Evolutionary conservation across 768 basidiomycete genomes (phyloP), one percentile per base, ranked within the genome.

Genomic region (Gloeostereum incarnatum): DNA sequence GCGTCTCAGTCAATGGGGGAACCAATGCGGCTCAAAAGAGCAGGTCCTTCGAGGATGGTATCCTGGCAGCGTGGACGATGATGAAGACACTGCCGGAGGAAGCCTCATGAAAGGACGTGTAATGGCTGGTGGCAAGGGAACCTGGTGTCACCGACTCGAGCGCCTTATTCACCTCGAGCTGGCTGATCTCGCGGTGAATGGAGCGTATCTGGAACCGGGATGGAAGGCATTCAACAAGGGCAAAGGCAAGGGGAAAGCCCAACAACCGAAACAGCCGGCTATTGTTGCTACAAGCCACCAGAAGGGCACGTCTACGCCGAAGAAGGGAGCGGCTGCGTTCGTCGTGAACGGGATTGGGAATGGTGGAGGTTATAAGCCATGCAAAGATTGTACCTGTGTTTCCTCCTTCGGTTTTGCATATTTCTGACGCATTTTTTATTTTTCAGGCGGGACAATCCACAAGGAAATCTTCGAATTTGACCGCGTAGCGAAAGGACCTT

Each of bases 111-210:
- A 77, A 50, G 82, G 82, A 0, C 66, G 72, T 11, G 68, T 88
- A 8, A 65, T 63, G 39, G 67, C 75, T 2, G 84, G 84, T 6
- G 58, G 68, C 27, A 71, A 74, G 39, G 78, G 75, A 0, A 64
- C 73, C 3, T 78, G 71, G 53, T 83, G 81, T 40, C 81, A 89
- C 56, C 73, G 84, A 30, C 55, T 88, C 67, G 88, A 91, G 53
- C 63, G 83, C 29, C 69, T 91, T 10, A 72, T 89, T 21, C 89
- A 91, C 48, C 65, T 90, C 18, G 88, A 91, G 53, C 66, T 91
- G 5, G 69, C 75, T 5, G 89, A 91, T 50, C 51, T 90, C 30
- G 69, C 66, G 8, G 52, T 69, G 24, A 68, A 78, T 35, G 50
- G 59, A 7, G 68, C 71, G 2, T 87, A 90, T 53, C 65, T 89